These are phyloP conservation scores for Ormosia emarginata DNA, from an alignment of 306 rosid genomes.

Conservation along the genomic window DNA sequence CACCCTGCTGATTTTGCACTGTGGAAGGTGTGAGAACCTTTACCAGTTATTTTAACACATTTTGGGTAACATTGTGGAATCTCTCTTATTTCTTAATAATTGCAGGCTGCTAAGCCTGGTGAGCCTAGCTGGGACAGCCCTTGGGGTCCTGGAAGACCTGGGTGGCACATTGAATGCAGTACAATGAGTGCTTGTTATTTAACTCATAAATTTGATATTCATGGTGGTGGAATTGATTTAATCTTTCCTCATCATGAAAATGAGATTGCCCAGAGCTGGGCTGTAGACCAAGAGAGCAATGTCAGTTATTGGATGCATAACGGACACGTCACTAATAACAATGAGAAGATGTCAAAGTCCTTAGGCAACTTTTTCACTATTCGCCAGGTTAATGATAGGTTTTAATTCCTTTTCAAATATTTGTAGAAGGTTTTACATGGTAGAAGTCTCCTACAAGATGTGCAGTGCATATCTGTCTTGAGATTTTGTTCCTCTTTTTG, in stretches of 20 bases:
- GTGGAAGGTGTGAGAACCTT: conserved; percentile 70
- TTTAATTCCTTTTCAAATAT: background rate
- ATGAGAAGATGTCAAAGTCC: conserved; percentile 94
- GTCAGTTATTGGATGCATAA: conserved; percentile 91
- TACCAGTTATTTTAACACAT: conserved; percentile 14
- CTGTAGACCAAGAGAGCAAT: conserved; percentile 69
- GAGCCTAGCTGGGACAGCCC: conserved; percentile 99
- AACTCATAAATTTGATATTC: conserved; percentile 79
- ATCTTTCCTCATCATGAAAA: conserved; percentile 99
- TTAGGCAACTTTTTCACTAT: conserved; percentile 93
- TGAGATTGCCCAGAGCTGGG: conserved; percentile 95
- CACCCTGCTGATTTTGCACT: conserved; percentile 91
- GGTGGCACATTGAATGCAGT: conserved; percentile 99
- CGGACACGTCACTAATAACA: conserved; percentile 91
- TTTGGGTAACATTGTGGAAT: conserved; percentile 1
- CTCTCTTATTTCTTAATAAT: conserved; percentile 12
- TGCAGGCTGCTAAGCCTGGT: conserved; percentile 87
- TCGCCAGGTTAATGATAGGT: conserved; percentile 62
- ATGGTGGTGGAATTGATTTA: conserved; percentile 97
- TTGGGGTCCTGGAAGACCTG: conserved; percentile 97
- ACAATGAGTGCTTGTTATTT: conserved; percentile 95
- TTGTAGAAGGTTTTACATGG: conserved; percentile 10
- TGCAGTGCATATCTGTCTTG: conserved; percentile 2
- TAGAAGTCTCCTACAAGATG: conserved; percentile 13
- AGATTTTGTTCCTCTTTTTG: conserved; percentile 16